A percentile compares a stretch with the other conserved stretches of the same genome.
Evolutionary conservation across 1,139 yeast genomes (phyloP).

Genomic region (Geotrichum citri-aurantii): DNA sequence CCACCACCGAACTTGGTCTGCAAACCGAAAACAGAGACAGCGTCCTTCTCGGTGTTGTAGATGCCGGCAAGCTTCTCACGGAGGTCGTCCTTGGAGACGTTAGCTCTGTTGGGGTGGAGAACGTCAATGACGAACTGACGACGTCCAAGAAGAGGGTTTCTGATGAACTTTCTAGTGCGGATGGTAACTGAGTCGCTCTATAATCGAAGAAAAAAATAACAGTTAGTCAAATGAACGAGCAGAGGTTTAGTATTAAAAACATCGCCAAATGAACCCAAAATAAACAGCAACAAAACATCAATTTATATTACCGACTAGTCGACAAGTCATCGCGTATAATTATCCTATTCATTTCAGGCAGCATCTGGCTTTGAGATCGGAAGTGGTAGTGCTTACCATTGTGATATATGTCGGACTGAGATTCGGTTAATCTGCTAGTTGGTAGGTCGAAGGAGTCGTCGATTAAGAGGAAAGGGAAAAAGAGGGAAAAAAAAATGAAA

Average conservation of each 20-base stretch:
- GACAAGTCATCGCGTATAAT: not conserved
- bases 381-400: not conserved
- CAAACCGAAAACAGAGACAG: slow-evolving; percentile 98
- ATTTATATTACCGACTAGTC: not conserved
- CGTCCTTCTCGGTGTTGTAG: slow-evolving; percentile 98
- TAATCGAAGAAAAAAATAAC: not conserved
- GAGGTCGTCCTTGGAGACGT: slow-evolving; percentile 98
- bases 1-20: slow-evolving; percentile 99
- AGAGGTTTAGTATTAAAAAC: not conserved
- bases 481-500: not conserved
- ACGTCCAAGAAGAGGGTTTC: slow-evolving; percentile 99
- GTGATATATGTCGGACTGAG: not conserved
- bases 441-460: not conserved
- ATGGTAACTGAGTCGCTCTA: slow-evolving; percentile 98
- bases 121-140: slow-evolving; percentile 99
- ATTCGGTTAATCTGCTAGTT: not conserved
- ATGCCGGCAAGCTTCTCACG: slow-evolving; percentile 94
- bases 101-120: slow-evolving; percentile 99
- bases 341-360: not conserved
- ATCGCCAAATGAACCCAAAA: not conserved
- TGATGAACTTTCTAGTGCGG: slow-evolving; percentile 99
- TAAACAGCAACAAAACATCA: not conserved
- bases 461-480: not conserved
- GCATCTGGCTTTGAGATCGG: not conserved
- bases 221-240: not conserved